Base-by-base conservation (phyloP, 2,329 filamentous ascomycete species). In the Talaromyces sp. region DNA sequence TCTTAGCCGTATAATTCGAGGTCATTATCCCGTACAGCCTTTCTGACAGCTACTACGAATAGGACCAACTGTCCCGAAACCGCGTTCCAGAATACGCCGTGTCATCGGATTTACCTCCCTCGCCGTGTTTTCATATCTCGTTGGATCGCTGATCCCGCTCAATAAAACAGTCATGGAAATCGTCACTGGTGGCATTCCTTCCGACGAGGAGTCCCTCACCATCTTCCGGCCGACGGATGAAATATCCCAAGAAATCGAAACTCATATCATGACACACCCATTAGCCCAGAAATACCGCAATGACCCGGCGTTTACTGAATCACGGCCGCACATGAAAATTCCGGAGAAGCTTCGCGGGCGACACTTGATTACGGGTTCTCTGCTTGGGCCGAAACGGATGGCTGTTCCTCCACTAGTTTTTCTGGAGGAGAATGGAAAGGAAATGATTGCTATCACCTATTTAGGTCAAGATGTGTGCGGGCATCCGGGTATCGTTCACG, bases 401-500 rank as follows among this genome's bases (percentile, higher is more conserved):
- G 87, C 87, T 3, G 90, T 97, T 0, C 93, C 94, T 3, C 93
- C 94, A 1, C 84, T 92, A 54, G 86, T 87, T 6, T 98, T 93
- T 84, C 84, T 81, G 62, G 90, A 95, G 70, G 84, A 86, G 24
- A 86, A 84, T 33, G 90, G 91, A 62, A 89, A 87, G 80, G 85
- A 84, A 59, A 80, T 91, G 63, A 87, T 93, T 6, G 86, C 88
- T 14, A 85, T 98, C 49, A 85, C 89, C 62, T 93, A 93, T 74
- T 84, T 97, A 0, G 94, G 94, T 1, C 79, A 84, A 2, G 88
- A 91, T 71, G 81, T 98, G 47, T 97, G 92, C 74, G 94, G 94
- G 1, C 93, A 98, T 76, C 91, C 92, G 6, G 92, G 91, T 2
- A 92, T 98, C 68, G 86, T 97, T 7, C 95, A 98, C 76, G 94